Evolutionary conservation across 2,329 filamentous ascomycete genomes (phyloP).

Genomic region (Phaeosphaeriaceae sp.): DNA sequence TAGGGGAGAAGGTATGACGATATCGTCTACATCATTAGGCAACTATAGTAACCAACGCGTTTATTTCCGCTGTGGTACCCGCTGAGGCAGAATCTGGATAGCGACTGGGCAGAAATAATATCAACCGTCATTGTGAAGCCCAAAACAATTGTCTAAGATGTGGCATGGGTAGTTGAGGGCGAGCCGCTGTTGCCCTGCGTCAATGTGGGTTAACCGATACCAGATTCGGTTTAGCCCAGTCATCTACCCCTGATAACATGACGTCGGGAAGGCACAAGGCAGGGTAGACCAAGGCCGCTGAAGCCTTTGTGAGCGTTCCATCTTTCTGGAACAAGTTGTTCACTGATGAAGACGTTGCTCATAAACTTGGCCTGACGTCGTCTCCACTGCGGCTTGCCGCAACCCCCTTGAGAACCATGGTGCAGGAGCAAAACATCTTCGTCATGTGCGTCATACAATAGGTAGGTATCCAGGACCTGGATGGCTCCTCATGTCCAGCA

Average conservation of each 20-base stretch:
- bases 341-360: background rate
- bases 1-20: no score
- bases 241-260: no score
- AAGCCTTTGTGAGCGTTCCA: no score
- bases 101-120: conserved; percentile 15
- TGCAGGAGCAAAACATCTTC: background rate
- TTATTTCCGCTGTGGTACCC: conserved; percentile 16
- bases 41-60: background rate
- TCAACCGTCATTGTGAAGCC: conserved; percentile 26
- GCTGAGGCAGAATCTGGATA: conserved; percentile 20
- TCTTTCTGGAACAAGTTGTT: no score
- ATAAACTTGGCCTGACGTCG: conserved; percentile 6
- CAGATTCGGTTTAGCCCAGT: no score
- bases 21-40: background rate
- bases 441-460: conserved; percentile 6
- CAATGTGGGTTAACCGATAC: no score
- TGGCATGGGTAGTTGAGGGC: no score
- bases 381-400: background rate
- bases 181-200: no score
- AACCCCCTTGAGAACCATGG: background rate
- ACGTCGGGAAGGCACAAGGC: no score
- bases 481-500: no score
- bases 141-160: conserved; percentile 11
- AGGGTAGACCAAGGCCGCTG: no score
- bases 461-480: no score